Evolutionary conservation across 805 yeast species (phyloP), one percentile per base, ranked within the genome.

Genomic region (Ascoidea asiatica): DNA sequence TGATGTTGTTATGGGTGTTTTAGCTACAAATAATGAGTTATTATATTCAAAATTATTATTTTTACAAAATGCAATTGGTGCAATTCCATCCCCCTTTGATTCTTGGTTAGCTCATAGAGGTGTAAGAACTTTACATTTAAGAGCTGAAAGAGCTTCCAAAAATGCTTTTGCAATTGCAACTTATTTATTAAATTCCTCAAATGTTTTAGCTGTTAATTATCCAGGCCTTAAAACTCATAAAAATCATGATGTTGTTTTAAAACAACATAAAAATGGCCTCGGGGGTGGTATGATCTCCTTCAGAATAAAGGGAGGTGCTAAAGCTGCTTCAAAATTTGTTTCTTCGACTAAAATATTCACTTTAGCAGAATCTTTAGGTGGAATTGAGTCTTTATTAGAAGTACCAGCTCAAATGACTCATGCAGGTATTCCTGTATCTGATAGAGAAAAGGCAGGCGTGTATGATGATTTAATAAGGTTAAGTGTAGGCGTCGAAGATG

Each of bases 261-360:
- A 67, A 50, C 95, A 86, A 66, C 95, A 85, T 68, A 76, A 90
- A 61, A 78, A 83, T 50, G 82, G 80, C 42, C 73, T 85, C 52
- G 95, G 95, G 50, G 95, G 95, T 56, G 95, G 95, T 61, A 86
- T 86, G 83, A 77, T 86, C 57, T 80, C 94, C 7, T 85, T 86
- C 72, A 77, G 95, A 69, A 73, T 86, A 64, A 70, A 74, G 52
- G 95, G 95, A 46, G 94, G 89, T 56, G 83, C 83, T 46, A 70
- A 66, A 48, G 85, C 79, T 43, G 95, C 95, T 46, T 64, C 83
- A 46, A 69, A 69, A 53, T 83, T 86, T 71, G 75, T 89, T 48
- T 76, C 82, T 40, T 57, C 77, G 40, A 83, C 94, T 50, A 75
- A 80, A 66, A 59, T 83, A 49, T 86, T 86, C 71, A 79, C 92